A percentile compares a stretch with the other conserved stretches of the same genome.
Evolutionary conservation across 1,139 yeast species (phyloP).

Genomic region (Yamadazyma pseudoaaseri): DNA sequence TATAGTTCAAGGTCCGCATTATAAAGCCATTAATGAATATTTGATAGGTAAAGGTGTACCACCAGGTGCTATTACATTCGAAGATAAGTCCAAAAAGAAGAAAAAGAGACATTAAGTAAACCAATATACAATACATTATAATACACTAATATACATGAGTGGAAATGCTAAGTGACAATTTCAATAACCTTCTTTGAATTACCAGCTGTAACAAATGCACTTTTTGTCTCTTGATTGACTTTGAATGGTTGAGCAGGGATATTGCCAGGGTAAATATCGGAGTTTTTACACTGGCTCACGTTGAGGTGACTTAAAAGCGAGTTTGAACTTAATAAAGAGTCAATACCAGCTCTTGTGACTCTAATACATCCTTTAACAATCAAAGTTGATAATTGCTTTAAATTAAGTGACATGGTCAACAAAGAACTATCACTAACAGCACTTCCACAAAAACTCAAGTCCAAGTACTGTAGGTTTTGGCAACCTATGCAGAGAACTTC

Average conservation of each 20-base stretch:
- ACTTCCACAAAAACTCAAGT: conserved; percentile 73
- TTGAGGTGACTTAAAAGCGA: conserved; percentile 54
- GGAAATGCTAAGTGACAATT: conserved; percentile 36
- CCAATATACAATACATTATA: conserved; percentile 4
- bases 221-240: conserved; percentile 49
- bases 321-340: conserved; percentile 58
- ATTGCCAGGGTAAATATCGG: conserved; percentile 55
- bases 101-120: conserved; percentile 24
- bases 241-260: conserved; percentile 55
- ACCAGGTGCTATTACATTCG: conserved; percentile 60
- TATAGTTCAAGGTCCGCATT: conserved; percentile 89
- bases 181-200: conserved; percentile 55
- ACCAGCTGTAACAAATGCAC: conserved; percentile 59
- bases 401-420: conserved; percentile 58
- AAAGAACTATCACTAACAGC: conserved; percentile 75
- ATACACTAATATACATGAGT: conserved; percentile 5
- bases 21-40: conserved; percentile 55
- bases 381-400: conserved; percentile 46
- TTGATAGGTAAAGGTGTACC: conserved; percentile 69
- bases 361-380: conserved; percentile 68
- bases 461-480: conserved; percentile 50
- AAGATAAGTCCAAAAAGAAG: conserved; percentile 61
- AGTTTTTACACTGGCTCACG: conserved; percentile 68
- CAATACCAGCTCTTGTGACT: conserved; percentile 74
- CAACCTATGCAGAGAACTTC: conserved; percentile 68